Evolutionary conservation across 495 filamentous ascomycete species (phyloP).

Genomic region (Annulohypoxylon bovei): DNA sequence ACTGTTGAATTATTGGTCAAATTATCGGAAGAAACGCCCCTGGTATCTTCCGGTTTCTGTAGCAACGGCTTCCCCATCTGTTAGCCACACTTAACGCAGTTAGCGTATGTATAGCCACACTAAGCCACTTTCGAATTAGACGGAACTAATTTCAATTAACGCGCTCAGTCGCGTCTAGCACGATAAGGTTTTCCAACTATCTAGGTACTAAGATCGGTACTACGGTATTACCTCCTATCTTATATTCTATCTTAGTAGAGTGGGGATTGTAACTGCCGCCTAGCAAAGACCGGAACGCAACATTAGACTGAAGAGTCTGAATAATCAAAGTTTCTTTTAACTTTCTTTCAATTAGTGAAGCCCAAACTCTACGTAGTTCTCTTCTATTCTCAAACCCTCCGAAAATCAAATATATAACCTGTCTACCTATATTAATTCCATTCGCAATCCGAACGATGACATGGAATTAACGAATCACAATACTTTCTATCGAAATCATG

Average conservation of each 20-base stretch:
- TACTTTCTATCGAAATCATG: slow-evolving; percentile 22
- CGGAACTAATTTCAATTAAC: slow-evolving; percentile 40
- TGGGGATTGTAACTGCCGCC: background rate
- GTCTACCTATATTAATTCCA: background rate
- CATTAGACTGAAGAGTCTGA: background rate
- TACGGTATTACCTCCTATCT: background rate
- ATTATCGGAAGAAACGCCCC: slow-evolving; percentile 18
- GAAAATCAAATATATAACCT: background rate
- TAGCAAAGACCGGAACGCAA: background rate
- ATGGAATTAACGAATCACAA: background rate
- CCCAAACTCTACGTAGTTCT: too few relatives aligned
- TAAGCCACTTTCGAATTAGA: slow-evolving; percentile 1
- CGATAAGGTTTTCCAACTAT: background rate
- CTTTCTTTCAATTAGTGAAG: background rate
- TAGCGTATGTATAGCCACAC: slow-evolving; percentile 8
- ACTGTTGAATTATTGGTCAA: slow-evolving; percentile 14
- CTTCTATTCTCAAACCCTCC: background rate
- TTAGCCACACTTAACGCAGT: slow-evolving; percentile 5
- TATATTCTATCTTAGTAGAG: background rate
- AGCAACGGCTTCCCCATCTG: slow-evolving; percentile 14
- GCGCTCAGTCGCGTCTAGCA: slow-evolving; percentile 29
- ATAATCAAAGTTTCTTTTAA: background rate
- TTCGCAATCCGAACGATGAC: slow-evolving; percentile 4
- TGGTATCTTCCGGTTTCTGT: slow-evolving; percentile 29
- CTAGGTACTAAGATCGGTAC: background rate